Conservation (phyloP, 2,329 filamentous ascomycete genomes). For the Penicillium concentricum region DNA sequence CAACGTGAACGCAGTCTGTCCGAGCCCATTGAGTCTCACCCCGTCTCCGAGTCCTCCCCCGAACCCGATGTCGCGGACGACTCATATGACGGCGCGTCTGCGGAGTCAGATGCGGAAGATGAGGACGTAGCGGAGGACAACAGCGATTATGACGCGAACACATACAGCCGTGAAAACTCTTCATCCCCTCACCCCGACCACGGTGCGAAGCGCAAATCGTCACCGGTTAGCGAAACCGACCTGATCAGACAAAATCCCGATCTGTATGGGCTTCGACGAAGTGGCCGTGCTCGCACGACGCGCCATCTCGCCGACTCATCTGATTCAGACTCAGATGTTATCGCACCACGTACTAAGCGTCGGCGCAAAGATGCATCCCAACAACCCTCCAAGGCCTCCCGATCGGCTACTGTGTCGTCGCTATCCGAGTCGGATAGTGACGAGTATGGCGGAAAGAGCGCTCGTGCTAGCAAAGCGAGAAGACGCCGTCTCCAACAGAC, state of each 20-base stretch:
- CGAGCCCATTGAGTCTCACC: slow-evolving; percentile 62
- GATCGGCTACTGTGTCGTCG: slow-evolving; percentile 56
- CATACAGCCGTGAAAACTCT: slow-evolving; percentile 58
- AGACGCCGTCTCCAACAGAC: slow-evolving; percentile 67
- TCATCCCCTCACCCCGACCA: slow-evolving; percentile 70
- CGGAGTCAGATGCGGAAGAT: slow-evolving; percentile 48
- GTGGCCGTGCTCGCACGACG: slow-evolving; percentile 66
- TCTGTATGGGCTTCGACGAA: slow-evolving; percentile 89
- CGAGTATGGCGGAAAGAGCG: slow-evolving; percentile 74
- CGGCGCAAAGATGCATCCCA: slow-evolving; percentile 55
- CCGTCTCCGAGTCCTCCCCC: slow-evolving; percentile 51
- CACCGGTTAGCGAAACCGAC: slow-evolving; percentile 68
- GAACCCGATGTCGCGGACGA: slow-evolving; percentile 42
- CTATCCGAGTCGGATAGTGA: slow-evolving; percentile 67
- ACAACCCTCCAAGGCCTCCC: slow-evolving; percentile 50
- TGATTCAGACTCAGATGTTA: slow-evolving; percentile 71
- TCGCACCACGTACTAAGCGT: slow-evolving; percentile 47
- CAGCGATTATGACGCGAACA: slow-evolving; percentile 54
- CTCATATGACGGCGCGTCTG: slow-evolving; percentile 39
- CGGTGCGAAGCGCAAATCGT: slow-evolving; percentile 71
- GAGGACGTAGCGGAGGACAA: slow-evolving; percentile 73
- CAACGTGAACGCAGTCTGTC: slow-evolving; percentile 74
- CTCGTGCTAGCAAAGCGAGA: slow-evolving; percentile 72
- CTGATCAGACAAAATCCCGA: slow-evolving; percentile 90
- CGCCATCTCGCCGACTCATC: slow-evolving; percentile 64